Conservation (phyloP, 2,329 filamentous ascomycete species). For the Pochonia chlamydosporia region DNA sequence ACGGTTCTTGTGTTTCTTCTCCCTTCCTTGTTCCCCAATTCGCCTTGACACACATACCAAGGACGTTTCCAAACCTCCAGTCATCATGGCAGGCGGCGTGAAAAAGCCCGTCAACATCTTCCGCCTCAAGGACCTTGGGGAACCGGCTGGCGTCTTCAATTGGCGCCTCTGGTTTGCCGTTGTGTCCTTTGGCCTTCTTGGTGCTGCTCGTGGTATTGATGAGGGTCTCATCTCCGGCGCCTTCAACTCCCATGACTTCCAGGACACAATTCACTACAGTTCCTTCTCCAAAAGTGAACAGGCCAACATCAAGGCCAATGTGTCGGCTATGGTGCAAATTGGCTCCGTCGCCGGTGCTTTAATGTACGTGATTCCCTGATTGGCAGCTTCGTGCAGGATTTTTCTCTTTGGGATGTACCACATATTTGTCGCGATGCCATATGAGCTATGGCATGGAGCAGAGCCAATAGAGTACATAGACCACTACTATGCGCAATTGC, state of each 20-base stretch:
- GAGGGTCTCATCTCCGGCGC: conserved; percentile 73
- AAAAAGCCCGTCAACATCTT: conserved; percentile 60
- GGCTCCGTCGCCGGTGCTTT: conserved; percentile 68
- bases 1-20: neutral
- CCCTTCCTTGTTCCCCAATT: neutral
- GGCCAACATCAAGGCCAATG: conserved; percentile 69
- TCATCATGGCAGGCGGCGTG: conserved; percentile 42
- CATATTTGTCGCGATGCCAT: neutral
- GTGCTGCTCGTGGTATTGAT: conserved; percentile 72
- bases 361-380: conserved; percentile 28
- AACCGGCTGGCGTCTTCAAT: conserved; percentile 67
- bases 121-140: conserved; percentile 54
- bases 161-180: conserved; percentile 76
- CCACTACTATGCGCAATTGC: too few relatives aligned
- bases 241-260: conserved; percentile 61
- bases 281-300: conserved; percentile 45
- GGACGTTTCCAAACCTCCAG: neutral
- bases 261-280: conserved; percentile 50
- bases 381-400: neutral
- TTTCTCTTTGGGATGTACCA: neutral
- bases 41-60: neutral
- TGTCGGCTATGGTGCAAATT: conserved; percentile 77
- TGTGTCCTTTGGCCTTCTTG: conserved; percentile 67
- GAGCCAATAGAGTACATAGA: too few relatives aligned
- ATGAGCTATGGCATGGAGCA: too few relatives aligned